phyloP scores from a whole-genome alignment of 805 yeast genomes.

The Yamadazyma laniorum region DNA sequence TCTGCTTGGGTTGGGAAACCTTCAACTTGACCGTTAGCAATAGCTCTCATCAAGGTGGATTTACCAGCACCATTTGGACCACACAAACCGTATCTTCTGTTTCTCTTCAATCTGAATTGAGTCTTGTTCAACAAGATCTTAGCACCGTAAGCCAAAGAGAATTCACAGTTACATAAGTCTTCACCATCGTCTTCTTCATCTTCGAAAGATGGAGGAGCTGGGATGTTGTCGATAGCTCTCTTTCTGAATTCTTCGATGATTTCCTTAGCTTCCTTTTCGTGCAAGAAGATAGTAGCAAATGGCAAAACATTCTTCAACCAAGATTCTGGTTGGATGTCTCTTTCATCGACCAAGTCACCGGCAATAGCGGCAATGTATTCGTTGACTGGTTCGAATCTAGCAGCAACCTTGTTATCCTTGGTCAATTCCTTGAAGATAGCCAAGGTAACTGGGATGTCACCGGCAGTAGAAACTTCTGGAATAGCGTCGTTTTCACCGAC shows the following conservation, averaged over 20 bases:
- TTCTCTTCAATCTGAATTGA: constrained; percentile 97
- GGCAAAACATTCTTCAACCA: constrained; percentile 90
- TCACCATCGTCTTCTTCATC: constrained; percentile 99
- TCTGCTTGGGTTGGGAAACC: constrained; percentile 99
- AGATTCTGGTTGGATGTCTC: constrained; percentile 83
- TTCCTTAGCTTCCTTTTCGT: constrained; percentile 87
- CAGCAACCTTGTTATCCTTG: constrained; percentile 54
- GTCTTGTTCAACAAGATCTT: constrained; percentile 99
- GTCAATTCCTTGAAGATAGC: constrained; percentile 75
- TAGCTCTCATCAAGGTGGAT: constrained; percentile 83
- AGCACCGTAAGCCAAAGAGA: constrained; percentile 99
- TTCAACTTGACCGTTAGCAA: constrained; percentile 97
- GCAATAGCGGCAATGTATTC: constrained; percentile 92
- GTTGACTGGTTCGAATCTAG: constrained; percentile 76
- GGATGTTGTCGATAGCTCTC: constrained; percentile 97
- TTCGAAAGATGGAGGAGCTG: constrained; percentile 92
- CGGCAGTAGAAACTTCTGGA: constrained; percentile 98
- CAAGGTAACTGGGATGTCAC: constrained; percentile 88
- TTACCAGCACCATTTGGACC: constrained; percentile 57
- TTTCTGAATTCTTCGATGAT: constrained; percentile 89
- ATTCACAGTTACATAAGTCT: constrained; percentile 99
- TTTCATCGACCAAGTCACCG: constrained; percentile 98
- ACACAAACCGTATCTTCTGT: constrained; percentile 98
- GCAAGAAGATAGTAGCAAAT: constrained; percentile 93
- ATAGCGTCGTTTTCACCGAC: constrained; percentile 84